Conservation (phyloP, 1,139 yeast genomes). For the Saccharomyces hybrid region DNA sequence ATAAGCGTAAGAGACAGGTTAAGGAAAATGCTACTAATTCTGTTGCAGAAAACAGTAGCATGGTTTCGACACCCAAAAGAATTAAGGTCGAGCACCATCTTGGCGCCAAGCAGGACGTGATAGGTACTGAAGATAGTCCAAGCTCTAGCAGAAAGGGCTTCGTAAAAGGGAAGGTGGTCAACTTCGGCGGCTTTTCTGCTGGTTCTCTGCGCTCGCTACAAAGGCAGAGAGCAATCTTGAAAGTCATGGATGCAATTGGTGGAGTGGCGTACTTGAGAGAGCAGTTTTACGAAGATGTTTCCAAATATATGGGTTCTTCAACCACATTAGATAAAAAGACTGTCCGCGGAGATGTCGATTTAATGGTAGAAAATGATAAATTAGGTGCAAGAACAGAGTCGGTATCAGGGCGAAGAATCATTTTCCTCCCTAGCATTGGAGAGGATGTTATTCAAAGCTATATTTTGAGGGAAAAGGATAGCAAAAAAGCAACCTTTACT, state of each 20-base stretch:
- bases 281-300: slow-evolving; percentile 26
- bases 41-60: neutral
- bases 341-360: slow-evolving; percentile 25
- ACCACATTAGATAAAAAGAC: slow-evolving; percentile 31
- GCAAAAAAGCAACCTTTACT: slow-evolving; percentile 18
- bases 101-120: neutral
- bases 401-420: slow-evolving; percentile 15
- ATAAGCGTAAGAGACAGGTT: slow-evolving; percentile 18
- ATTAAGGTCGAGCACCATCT: slow-evolving; percentile 1
- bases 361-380: slow-evolving; percentile 22
- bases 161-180: slow-evolving; percentile 7
- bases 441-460: slow-evolving; percentile 16
- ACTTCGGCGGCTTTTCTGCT: slow-evolving; percentile 29
- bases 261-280: slow-evolving; percentile 28
- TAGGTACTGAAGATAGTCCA: neutral
- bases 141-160: neutral
- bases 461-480: slow-evolving; percentile 22
- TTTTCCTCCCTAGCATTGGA: slow-evolving; percentile 20
- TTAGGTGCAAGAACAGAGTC: slow-evolving; percentile 15
- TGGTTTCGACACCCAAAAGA: neutral
- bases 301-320: slow-evolving; percentile 23
- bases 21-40: neutral
- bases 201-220: slow-evolving; percentile 27
- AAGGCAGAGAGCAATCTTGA: slow-evolving; percentile 29
- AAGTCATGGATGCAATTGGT: slow-evolving; percentile 21